Evolutionary conservation across 192 early-diverging fungal species (phyloP).

Genomic region (Fimicolochytrium jonesii): DNA sequence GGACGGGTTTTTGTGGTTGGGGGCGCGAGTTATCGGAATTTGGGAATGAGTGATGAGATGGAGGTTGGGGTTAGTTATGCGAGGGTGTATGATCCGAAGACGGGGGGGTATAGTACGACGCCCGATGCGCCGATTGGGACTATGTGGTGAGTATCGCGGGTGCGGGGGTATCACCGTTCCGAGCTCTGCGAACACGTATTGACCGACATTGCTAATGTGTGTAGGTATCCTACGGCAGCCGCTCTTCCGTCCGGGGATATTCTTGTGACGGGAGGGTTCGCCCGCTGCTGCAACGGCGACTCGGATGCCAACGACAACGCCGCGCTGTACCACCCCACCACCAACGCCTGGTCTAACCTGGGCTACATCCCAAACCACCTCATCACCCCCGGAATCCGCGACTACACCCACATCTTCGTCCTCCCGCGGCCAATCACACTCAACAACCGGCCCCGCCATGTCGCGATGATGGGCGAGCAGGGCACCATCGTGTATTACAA

Average conservation of each 20-base stretch:
- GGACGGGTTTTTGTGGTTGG: slow-evolving; percentile 17
- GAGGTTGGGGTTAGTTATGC: slow-evolving; percentile 5
- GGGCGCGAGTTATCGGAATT: slow-evolving; percentile 3
- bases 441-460: not conserved
- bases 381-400: slow-evolving; percentile 10
- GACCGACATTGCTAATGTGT: too few relatives aligned
- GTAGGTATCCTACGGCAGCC: slow-evolving; percentile 13
- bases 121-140: slow-evolving; percentile 8
- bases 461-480: slow-evolving; percentile 12
- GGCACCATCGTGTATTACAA: not conserved
- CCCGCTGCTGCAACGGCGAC: slow-evolving; percentile 1
- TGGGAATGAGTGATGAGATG: not conserved
- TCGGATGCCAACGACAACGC: slow-evolving; percentile 1
- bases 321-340: slow-evolving; percentile 4
- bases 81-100: not conserved
- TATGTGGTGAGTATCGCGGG: too few relatives aligned
- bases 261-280: slow-evolving; percentile 15
- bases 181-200: too few relatives aligned
- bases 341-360: slow-evolving; percentile 1
- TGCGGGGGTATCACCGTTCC: too few relatives aligned
- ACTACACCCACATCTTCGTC: slow-evolving; percentile 16
- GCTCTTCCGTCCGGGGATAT: not conserved
- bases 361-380: not conserved
- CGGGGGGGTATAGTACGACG: not conserved
- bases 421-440: not conserved